Conservation (phyloP, 768 basidiomycete species). For the Tricholoma bakamatsutake region DNA sequence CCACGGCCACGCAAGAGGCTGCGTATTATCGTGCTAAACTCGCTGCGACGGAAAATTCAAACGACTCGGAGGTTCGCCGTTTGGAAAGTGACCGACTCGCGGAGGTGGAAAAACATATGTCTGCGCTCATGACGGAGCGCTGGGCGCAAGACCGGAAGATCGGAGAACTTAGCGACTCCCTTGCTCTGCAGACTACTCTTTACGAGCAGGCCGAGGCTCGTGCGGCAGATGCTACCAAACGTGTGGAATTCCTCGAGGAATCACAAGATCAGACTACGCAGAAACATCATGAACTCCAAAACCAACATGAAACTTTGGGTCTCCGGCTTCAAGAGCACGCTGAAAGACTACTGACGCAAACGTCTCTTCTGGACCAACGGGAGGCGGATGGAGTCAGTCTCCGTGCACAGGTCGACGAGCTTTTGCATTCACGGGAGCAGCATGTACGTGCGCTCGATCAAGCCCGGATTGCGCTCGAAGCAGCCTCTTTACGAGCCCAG, state of each 20-base stretch:
- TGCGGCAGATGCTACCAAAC: conserved; percentile 64
- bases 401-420: conserved; percentile 65
- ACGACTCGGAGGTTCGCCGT: conserved; percentile 56
- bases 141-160: conserved; percentile 64
- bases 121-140: conserved; percentile 55
- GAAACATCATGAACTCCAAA: conserved; percentile 67
- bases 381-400: conserved; percentile 70
- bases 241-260: conserved; percentile 70
- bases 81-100: conserved; percentile 74
- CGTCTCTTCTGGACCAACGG: conserved; percentile 67
- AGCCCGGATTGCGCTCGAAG: conserved; percentile 67
- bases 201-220: conserved; percentile 77
- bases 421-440: conserved; percentile 66
- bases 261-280: conserved; percentile 57
- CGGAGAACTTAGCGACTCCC: conserved; percentile 62
- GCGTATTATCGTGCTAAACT: conserved; percentile 95
- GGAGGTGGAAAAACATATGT: conserved; percentile 69
- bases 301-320: conserved; percentile 55
- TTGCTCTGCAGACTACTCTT: conserved; percentile 72
- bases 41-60: conserved; percentile 72
- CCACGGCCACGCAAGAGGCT: conserved; percentile 85
- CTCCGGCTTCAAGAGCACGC: conserved; percentile 66
- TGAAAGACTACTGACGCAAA: conserved; percentile 67
- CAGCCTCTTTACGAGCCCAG: conserved; percentile 69
- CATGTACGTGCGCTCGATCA: conserved; percentile 88